Conservation (phyloP, 2,329 filamentous ascomycete species). For the Cadophora luteo-olivacea region DNA sequence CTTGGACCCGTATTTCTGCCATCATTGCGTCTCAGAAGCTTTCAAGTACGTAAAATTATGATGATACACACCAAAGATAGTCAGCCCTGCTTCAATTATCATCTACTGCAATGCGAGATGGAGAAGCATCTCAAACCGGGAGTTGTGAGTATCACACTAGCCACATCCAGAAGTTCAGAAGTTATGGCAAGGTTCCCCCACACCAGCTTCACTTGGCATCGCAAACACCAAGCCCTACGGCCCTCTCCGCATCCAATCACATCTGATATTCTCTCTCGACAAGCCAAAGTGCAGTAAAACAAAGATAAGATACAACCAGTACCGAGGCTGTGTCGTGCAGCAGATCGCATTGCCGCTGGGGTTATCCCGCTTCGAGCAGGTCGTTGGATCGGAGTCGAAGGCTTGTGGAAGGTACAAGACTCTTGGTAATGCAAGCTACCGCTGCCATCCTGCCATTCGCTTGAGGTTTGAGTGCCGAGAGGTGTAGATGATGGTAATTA, state of each 20-base stretch:
- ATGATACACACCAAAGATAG: background rate
- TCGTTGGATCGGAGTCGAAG: background rate
- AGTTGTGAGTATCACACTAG: background rate
- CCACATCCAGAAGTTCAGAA: constrained; percentile 11
- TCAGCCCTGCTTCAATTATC: background rate
- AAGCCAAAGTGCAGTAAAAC: constrained; percentile 6
- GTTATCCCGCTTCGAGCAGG: constrained; percentile 16
- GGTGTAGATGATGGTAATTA: background rate
- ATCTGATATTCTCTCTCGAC: background rate
- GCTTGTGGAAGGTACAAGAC: constrained; percentile 18
- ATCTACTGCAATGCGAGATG: background rate
- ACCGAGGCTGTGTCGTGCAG: constrained; percentile 5
- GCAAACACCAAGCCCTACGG: constrained; percentile 8
- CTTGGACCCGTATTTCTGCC: background rate
- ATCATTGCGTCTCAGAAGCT: background rate
- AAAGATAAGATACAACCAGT: constrained; percentile 16
- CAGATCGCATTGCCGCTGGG: constrained; percentile 14
- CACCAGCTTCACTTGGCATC: background rate
- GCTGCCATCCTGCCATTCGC: background rate
- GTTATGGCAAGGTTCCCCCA: background rate
- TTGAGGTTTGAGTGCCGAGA: constrained; percentile 5
- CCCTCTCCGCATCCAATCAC: constrained; percentile 5
- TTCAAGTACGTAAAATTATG: background rate
- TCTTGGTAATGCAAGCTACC: constrained; percentile 8
- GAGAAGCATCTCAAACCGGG: background rate